phyloP scores from a whole-genome alignment of 2,329 filamentous ascomycete genomes.

The Fusarium protoensiforme region DNA sequence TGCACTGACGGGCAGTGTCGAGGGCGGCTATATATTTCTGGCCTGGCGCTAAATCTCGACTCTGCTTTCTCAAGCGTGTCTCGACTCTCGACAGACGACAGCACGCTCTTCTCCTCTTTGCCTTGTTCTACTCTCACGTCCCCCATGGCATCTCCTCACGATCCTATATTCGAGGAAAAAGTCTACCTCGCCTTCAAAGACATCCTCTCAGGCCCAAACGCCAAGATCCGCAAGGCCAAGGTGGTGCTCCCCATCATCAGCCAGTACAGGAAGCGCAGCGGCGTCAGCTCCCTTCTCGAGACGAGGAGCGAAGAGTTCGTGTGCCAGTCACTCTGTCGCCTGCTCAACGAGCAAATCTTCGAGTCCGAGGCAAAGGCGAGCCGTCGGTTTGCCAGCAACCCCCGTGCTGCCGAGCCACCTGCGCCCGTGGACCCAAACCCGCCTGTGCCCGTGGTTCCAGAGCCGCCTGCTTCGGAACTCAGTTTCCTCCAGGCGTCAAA shows the following conservation, averaged over 20 bases:
- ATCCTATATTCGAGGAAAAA: background rate
- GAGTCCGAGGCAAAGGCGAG: background rate
- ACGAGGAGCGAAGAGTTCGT: background rate
- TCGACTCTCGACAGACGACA: background rate
- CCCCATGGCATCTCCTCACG: background rate
- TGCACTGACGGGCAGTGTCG: background rate
- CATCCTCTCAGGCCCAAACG: background rate
- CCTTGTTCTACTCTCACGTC: background rate
- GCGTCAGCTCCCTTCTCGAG: background rate
- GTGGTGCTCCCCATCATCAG: background rate
- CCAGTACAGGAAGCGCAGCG: background rate
- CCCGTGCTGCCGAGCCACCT: no score
- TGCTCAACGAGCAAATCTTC: background rate
- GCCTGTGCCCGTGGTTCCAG: no score
- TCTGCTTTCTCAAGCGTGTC: background rate
- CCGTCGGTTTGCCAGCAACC: background rate
- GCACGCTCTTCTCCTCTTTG: background rate
- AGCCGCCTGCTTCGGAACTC: no score
- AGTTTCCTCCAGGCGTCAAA: no score
- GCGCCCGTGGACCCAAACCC: no score
- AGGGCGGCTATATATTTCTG: background rate
- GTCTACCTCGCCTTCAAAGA: background rate
- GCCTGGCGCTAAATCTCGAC: background rate
- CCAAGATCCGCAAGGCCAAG: background rate
- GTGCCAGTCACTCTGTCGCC: accelerated